A percentile compares a stretch with the other conserved stretches of the same genome.
Conservation (phyloP, 768 basidiomycete genomes). For the Chiua virens region DNA sequence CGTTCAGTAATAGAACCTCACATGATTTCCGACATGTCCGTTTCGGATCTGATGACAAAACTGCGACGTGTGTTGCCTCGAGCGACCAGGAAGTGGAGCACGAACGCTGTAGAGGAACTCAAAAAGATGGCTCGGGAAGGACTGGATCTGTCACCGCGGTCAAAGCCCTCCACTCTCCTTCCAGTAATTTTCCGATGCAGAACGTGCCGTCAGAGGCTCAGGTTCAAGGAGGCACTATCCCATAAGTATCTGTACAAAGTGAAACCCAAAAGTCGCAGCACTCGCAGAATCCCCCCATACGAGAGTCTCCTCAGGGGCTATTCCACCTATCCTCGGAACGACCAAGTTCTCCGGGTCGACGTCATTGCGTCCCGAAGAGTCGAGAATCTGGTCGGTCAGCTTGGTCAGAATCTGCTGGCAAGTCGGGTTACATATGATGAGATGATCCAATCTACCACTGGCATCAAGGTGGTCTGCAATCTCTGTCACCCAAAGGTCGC, state of each 20-base stretch:
- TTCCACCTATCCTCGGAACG: not conserved
- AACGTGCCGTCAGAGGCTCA: not conserved
- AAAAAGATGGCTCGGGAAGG: constrained; percentile 1
- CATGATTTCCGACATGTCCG: not conserved
- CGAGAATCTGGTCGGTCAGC: constrained; percentile 9
- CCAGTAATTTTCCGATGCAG: constrained; percentile 14
- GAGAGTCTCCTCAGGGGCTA: not conserved
- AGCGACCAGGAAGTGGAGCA: constrained; percentile 7
- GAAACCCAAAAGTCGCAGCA: too few species aligned
- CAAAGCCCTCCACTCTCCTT: constrained; percentile 3
- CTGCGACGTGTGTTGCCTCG: not conserved
- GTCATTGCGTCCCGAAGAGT: not conserved
- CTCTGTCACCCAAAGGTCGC: not conserved
- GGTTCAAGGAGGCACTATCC: constrained; percentile 6
- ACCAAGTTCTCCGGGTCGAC: constrained; percentile 6
- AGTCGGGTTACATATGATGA: not conserved
- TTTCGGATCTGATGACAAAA: not conserved
- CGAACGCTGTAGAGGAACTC: constrained; percentile 7
- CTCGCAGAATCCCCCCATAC: not conserved
- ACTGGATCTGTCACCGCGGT: not conserved
- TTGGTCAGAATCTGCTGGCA: constrained; percentile 7
- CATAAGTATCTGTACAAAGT: constrained; percentile 7
- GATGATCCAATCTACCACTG: constrained; percentile 3
- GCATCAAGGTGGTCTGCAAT: constrained; percentile 6
- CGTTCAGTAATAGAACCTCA: not conserved